Conservation (phyloP, 2,329 filamentous ascomycete genomes). For the Phyllosticta paracitricarpa region DNA sequence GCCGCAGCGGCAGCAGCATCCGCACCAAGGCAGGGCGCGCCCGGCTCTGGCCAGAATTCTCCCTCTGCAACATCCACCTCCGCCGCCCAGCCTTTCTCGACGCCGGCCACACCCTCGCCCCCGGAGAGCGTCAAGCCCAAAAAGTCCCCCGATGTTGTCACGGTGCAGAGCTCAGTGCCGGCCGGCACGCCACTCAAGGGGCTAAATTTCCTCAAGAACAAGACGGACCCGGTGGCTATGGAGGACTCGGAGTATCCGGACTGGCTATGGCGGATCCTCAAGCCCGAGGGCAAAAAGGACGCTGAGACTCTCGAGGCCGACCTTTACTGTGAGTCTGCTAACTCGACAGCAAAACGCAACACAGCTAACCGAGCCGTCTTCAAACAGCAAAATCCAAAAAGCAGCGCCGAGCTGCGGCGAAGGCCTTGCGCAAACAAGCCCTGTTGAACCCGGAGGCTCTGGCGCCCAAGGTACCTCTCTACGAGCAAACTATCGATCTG, state of each 20-base stretch:
- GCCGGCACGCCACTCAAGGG: conserved; percentile 63
- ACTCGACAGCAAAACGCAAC: not conserved
- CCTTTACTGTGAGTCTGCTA: conserved; percentile 61
- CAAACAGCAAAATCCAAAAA: conserved; percentile 71
- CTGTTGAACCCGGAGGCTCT: conserved; percentile 57
- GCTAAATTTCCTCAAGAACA: conserved; percentile 67
- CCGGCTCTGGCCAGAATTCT: conserved; percentile 21
- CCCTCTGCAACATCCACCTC: conserved; percentile 35
- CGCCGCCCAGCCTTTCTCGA: conserved; percentile 37
- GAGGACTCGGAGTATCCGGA: conserved; percentile 67
- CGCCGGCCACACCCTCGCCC: conserved; percentile 24
- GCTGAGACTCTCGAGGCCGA: conserved; percentile 54
- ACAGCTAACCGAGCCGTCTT: not conserved
- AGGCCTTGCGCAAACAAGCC: conserved; percentile 51
- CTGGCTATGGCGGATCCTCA: conserved; percentile 70
- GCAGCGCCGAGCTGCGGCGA: conserved; percentile 61
- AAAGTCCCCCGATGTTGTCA: conserved; percentile 22
- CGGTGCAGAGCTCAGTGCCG: conserved; percentile 39
- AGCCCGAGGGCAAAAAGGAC: conserved; percentile 45
- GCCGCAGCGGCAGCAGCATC: conserved; percentile 19
- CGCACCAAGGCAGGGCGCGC: conserved; percentile 18
- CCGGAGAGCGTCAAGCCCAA: conserved; percentile 19
- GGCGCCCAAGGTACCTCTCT: conserved; percentile 56
- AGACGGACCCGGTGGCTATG: conserved; percentile 61
- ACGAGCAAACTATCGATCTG: conserved; percentile 70